These are phyloP conservation scores for Neofusicoccum sp. DNA, from an alignment of 2,329 filamentous ascomycete genomes.

Conservation along the genomic window DNA sequence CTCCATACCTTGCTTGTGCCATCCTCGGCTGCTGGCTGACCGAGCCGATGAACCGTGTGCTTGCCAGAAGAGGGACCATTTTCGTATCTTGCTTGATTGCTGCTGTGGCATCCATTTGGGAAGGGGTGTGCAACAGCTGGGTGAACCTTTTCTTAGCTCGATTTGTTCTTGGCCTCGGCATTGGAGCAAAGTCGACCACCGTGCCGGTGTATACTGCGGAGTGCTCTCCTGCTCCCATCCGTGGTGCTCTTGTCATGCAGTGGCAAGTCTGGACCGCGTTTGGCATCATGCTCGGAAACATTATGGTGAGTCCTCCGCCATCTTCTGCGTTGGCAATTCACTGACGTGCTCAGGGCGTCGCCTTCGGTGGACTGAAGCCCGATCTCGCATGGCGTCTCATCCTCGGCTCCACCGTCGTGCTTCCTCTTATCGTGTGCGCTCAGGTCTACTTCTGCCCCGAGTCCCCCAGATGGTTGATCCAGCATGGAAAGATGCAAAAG, in stretches of 20 bases:
- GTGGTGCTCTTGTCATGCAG: conserved; percentile 52
- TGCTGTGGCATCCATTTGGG: conserved; percentile 46
- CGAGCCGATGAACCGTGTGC: conserved; percentile 60
- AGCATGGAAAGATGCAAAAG: conserved; percentile 43
- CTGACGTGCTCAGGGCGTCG: neutral
- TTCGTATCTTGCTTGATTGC: conserved; percentile 57
- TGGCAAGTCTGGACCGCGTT: conserved; percentile 46
- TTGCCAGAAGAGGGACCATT: conserved; percentile 66
- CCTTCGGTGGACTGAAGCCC: neutral
- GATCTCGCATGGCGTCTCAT: conserved; percentile 20
- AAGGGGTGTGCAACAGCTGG: conserved; percentile 47
- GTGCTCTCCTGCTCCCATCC: conserved; percentile 50
- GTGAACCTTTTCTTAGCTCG: conserved; percentile 46
- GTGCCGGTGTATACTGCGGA: conserved; percentile 46
- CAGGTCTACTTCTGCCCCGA: conserved; percentile 32
- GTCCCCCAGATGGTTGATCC: conserved; percentile 50
- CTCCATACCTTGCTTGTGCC: conserved; percentile 49
- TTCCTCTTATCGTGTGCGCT: conserved; percentile 18
- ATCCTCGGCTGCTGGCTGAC: conserved; percentile 53
- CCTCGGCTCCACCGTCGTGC: conserved; percentile 16
- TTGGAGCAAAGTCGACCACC: conserved; percentile 43
- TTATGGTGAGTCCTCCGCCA: neutral
- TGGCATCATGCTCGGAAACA: conserved; percentile 24
- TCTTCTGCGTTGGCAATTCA: neutral
- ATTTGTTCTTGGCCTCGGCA: conserved; percentile 46